Base-by-base conservation (phyloP, 2,329 filamentous ascomycete genomes). In the Sphaceloma murrayae region DNA sequence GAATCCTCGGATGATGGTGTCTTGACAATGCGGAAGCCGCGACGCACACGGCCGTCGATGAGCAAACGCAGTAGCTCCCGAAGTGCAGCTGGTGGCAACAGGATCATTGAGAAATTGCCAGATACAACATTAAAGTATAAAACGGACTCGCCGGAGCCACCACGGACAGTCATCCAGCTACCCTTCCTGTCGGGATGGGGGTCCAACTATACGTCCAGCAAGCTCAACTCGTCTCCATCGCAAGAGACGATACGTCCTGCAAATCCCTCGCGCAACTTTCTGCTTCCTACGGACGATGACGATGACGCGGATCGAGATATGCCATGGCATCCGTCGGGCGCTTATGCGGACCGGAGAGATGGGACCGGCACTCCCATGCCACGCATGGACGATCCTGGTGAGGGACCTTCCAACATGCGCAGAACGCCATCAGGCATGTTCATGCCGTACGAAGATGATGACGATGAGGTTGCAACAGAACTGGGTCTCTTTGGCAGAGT, bases 401-500 rank as follows among this genome's bases (percentile, higher is more conserved):
- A 53, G n/a, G 59, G 61, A 80, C 42, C 31, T 11, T 34, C 42
- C 7, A 45, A 45, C 43, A 80, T 93, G 69, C 78, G 81, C 50
- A 74, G 87, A 53, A 93, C 85, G 14, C 71, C 78, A 40, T 91
- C 85, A 29, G 87, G 86, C 53, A 93, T 94, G 85, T 82, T 94
- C 55, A 88, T 93, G 82, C 85, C 86, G 5, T 82, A 80, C 54
- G 83, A 87, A 53, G 82, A 87, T 53, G 78, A 78, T 48, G 83
- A 86, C 51, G 68, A 73, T 43, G 71, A 75, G 62, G 58, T 71
- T 31, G 62, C 67, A 2, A 56, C 60, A 46, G 63, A 66, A 5
- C 63, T 71, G 42, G 81, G 82, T 34, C 71, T 93, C 45, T 75
- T 93, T 57, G 82, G 84, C 49, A 78, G 80, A 55, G 79, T 93